Conservation (phyloP, 108 stramenopile genomes). For the Cyclotella sp. region DNA sequence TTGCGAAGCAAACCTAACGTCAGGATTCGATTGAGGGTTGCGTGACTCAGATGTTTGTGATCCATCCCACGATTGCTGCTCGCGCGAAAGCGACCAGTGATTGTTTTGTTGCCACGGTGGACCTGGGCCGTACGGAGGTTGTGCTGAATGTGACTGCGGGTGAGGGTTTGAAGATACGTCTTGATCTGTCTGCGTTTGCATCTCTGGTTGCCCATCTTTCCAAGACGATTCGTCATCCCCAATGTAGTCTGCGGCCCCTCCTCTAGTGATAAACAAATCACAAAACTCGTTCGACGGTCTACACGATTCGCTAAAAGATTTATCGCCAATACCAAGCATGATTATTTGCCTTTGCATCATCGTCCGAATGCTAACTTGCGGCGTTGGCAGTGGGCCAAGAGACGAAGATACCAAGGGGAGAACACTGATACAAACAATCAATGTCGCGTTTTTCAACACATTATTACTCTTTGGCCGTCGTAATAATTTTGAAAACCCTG, state of each 20-base stretch:
- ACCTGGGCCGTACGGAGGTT: slow-evolving; percentile 2
- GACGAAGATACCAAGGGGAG: not conserved
- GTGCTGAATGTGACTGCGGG: slow-evolving; percentile 7
- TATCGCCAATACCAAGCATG: not conserved
- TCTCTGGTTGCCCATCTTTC: slow-evolving; percentile 18
- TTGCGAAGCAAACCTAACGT: slow-evolving; percentile 8
- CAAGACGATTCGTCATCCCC: slow-evolving; percentile 31
- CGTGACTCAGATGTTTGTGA: slow-evolving; percentile 6
- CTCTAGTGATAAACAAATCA: not conserved
- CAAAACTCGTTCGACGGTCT: not conserved
- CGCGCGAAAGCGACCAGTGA: not conserved
- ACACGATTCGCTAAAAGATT: not conserved
- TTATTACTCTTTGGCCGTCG: not conserved
- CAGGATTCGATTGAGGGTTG: not conserved
- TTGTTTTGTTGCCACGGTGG: slow-evolving; percentile 11
- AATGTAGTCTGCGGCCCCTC: slow-evolving; percentile 45
- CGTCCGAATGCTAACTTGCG: not conserved
- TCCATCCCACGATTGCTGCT: slow-evolving; percentile 6
- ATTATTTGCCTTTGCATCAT: not conserved
- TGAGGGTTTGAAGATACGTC: not conserved
- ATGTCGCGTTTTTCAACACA: not conserved
- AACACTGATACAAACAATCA: not conserved
- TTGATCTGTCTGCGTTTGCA: not conserved
- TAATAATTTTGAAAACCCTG: too few relatives aligned
- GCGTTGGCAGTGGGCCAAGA: not conserved